Conservation (phyloP, 345 rosid genomes). For the Eucalyptus regnans region DNA sequence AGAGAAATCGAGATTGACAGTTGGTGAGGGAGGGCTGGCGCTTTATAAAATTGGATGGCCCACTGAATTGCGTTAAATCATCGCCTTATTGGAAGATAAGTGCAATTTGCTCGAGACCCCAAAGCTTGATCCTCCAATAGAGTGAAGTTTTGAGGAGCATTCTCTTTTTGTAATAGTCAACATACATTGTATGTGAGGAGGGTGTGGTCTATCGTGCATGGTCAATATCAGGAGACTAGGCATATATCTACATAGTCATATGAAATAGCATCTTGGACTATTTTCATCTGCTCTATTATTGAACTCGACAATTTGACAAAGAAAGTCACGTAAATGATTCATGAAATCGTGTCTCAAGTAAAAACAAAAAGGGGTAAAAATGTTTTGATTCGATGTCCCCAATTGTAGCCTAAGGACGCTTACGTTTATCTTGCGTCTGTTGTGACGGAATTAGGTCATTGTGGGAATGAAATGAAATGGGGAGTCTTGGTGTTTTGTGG, state of each 20-base stretch:
- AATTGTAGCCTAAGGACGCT: not conserved
- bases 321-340: not conserved
- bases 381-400: not conserved
- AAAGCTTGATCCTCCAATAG: not conserved
- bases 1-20: not conserved
- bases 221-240: not conserved
- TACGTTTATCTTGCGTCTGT: not conserved
- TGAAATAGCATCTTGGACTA: not conserved
- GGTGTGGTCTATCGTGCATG: not conserved
- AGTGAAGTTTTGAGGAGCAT: not conserved
- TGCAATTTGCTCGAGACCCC: not conserved
- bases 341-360: not conserved
- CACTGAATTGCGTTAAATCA: not conserved
- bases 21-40: not conserved
- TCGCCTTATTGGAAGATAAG: not conserved
- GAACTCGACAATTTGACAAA: not conserved
- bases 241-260: not conserved
- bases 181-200: not conserved
- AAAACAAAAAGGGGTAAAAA: not conserved
- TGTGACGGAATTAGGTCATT: not conserved
- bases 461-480: not conserved
- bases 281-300: not conserved
- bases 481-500: not conserved
- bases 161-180: not conserved
- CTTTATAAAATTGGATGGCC: not conserved